Base-by-base conservation (phyloP, 257 asterid species). In the Fraxinus anomala region DNA sequence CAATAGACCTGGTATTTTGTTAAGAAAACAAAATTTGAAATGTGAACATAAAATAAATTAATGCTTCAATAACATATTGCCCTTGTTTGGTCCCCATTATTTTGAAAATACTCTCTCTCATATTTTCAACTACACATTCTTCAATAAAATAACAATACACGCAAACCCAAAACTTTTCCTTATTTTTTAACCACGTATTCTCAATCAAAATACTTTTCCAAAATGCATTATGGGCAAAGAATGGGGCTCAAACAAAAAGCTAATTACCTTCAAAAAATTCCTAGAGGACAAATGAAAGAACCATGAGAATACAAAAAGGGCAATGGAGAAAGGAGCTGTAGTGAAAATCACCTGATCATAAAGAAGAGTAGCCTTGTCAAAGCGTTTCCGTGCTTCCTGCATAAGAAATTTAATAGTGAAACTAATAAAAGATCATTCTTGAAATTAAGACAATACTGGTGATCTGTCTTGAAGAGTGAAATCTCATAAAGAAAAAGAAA, bases 371-470 rank as follows among this genome's bases (percentile, higher is more conserved):
- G 98, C 96, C 89, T 92, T 96, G 88, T 96, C 99, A 88, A 96
- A 92, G 68, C 92, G 91, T 83, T 96, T 96, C 47, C 99, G 89
- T 69, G 98, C 96, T 87, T 96, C 99, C 99, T 96, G 92, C 92
- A 85, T 77, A 36, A 65, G 74, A 83, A 75, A 63, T 76, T 77
- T 69, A 74, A 85, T 71, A 72, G 82, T 77, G 73, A 86, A 78
- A 79, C 51, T 26, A 56, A 70, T 63, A 23, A 79, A 74, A 73
- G 31, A 39, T 4, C 68, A 59, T 67, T 47, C 44, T 9, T 23
- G 17, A 24, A 63, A 63, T 23, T 24, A 23, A 63, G 33, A 26
- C 67, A 63, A 16, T 14, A 63, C 33, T 24, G 69, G 69, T 63
- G 69, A 23, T 63, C 16, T 10, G 3, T 26, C 33, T 26, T 12